These are phyloP conservation scores for Bruguiera gymnorhiza DNA, from an alignment of 345 rosid genomes.

Conservation along the genomic window DNA sequence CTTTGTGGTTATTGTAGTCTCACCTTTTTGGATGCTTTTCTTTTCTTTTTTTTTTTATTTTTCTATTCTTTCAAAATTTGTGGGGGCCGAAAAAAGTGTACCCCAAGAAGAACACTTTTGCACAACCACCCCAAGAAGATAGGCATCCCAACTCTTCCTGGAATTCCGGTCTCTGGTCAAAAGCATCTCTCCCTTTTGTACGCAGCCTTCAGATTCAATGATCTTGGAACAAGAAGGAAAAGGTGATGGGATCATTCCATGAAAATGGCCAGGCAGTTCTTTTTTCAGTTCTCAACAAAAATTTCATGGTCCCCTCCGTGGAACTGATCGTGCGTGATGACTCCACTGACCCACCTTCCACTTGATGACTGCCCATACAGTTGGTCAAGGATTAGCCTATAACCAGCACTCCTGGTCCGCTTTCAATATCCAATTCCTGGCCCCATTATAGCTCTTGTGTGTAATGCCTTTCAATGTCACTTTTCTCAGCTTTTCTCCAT, in stretches of 20 bases:
- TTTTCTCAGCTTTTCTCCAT: slow-evolving; percentile 8
- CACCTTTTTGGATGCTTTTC: too few species aligned
- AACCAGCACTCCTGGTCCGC: background rate
- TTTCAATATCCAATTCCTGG: background rate
- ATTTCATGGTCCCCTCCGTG: slow-evolving; percentile 3
- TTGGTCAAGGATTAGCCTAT: background rate
- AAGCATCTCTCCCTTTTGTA: slow-evolving; percentile 8
- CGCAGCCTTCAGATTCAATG: slow-evolving; percentile 18
- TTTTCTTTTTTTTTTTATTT: too few species aligned
- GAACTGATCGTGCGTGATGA: slow-evolving; percentile 4
- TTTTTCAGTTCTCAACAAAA: slow-evolving; percentile 15
- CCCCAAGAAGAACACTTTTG: background rate
- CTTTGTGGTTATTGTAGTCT: too few species aligned
- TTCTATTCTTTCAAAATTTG: too few species aligned
- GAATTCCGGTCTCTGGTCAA: slow-evolving; percentile 18
- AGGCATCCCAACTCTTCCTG: slow-evolving; percentile 18
- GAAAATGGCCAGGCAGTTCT: slow-evolving; percentile 19
- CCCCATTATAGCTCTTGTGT: background rate
- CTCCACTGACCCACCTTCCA: slow-evolving; percentile 11
- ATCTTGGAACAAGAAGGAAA: slow-evolving; percentile 3
- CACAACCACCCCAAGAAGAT: background rate
- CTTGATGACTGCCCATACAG: background rate
- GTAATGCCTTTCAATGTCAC: background rate
- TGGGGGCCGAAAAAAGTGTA: too few species aligned
- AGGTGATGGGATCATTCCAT: slow-evolving; percentile 14